Conservation (phyloP, 2,329 filamentous ascomycete species). For the Colletotrichum sansevieriae region DNA sequence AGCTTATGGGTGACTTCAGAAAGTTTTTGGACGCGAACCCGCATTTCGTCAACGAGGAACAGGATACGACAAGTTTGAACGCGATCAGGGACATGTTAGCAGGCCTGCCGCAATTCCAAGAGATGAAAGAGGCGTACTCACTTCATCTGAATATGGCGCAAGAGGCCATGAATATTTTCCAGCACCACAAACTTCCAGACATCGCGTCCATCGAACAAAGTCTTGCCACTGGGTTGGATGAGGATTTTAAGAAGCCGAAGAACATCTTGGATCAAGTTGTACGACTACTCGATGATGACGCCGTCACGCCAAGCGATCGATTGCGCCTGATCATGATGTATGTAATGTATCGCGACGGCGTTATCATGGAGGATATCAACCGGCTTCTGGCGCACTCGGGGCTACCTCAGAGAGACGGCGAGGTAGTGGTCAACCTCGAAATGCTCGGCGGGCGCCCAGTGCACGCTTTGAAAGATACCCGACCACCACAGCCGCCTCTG, state of each 20-base stretch:
- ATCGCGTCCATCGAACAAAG: slow-evolving; percentile 91
- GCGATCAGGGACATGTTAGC: slow-evolving; percentile 98
- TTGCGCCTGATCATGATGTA: slow-evolving; percentile 89
- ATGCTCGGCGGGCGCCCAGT: slow-evolving; percentile 80
- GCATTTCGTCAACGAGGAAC: slow-evolving; percentile 84
- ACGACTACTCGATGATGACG: slow-evolving; percentile 87
- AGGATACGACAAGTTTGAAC: slow-evolving; percentile 82
- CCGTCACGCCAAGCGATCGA: slow-evolving; percentile 78
- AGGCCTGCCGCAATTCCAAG: slow-evolving; percentile 92
- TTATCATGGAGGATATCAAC: slow-evolving; percentile 85
- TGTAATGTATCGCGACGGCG: slow-evolving; percentile 85
- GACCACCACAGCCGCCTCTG: slow-evolving; percentile 73
- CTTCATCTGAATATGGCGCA: slow-evolving; percentile 97
- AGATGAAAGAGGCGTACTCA: slow-evolving; percentile 95
- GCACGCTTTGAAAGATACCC: slow-evolving; percentile 79
- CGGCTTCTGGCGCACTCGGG: slow-evolving; percentile 87
- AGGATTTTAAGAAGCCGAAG: slow-evolving; percentile 92
- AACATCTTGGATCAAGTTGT: slow-evolving; percentile 88
- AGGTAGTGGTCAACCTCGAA: slow-evolving; percentile 82
- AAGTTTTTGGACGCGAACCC: slow-evolving; percentile 92
- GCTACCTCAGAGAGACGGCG: slow-evolving; percentile 79
- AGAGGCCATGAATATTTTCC: slow-evolving; percentile 95
- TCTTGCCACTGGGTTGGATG: slow-evolving; percentile 90
- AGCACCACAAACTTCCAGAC: slow-evolving; percentile 86
- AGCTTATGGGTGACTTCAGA: slow-evolving; percentile 91